Evolutionary conservation across 768 basidiomycete species (phyloP).

Genomic region (Zangia roseola): DNA sequence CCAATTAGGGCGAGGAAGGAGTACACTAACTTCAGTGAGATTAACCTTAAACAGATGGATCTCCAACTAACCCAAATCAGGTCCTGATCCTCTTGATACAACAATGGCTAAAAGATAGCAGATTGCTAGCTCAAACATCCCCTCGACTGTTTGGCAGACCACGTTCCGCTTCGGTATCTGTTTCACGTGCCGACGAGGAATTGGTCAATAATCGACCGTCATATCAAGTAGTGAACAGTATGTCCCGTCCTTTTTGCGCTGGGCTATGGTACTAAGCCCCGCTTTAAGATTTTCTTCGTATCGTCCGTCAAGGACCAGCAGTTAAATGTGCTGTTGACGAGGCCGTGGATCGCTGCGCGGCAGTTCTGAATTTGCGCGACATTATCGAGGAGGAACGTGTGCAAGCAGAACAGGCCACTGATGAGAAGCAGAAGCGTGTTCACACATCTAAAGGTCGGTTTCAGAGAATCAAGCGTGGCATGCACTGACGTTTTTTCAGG

Average conservation of each 20-base stretch:
- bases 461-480: neutral
- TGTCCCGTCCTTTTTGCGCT: conserved; percentile 18
- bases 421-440: conserved; percentile 63
- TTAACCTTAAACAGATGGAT: neutral
- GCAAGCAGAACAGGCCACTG: conserved; percentile 74
- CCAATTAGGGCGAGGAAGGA: conserved; percentile 90
- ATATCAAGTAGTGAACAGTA: conserved; percentile 90
- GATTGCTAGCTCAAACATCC: conserved; percentile 30
- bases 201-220: conserved; percentile 50
- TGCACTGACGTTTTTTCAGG: conserved; percentile 40
- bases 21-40: conserved; percentile 83
- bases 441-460: conserved; percentile 69
- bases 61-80: conserved; percentile 33
- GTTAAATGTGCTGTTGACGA: conserved; percentile 88
- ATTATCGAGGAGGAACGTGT: conserved; percentile 81
- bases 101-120: conserved; percentile 65
- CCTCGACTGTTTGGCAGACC: conserved; percentile 33
- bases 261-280: conserved; percentile 1
- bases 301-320: conserved; percentile 80
- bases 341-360: conserved; percentile 82
- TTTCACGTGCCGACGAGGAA: conserved; percentile 30
- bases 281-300: conserved; percentile 69
- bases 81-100: conserved; percentile 81
- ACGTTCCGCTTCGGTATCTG: conserved; percentile 43
- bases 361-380: conserved; percentile 83